Evolutionary conservation across 1,139 yeast genomes (phyloP).

Genomic region (Meyerozyma carpophila): DNA sequence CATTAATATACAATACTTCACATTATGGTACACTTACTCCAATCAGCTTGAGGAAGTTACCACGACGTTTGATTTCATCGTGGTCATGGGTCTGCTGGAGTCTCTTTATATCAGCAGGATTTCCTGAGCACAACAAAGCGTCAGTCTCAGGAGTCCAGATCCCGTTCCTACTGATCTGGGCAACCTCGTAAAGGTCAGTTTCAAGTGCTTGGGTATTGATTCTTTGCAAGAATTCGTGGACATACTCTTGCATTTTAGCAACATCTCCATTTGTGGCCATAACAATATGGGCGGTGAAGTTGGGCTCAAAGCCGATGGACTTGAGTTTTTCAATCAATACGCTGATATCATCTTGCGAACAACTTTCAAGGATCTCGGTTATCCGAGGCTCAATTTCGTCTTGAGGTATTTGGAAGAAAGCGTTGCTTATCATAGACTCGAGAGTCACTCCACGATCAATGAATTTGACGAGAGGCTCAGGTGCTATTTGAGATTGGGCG

Average conservation of each 20-base stretch:
- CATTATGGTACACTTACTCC: slow-evolving; percentile 1
- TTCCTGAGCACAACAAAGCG: not conserved
- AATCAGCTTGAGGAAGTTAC: slow-evolving; percentile 1
- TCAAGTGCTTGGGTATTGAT: not conserved
- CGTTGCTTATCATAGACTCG: not conserved
- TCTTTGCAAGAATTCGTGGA: not conserved
- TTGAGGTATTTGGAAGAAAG: not conserved
- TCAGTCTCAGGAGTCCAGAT: slow-evolving; percentile 1
- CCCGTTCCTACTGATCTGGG: not conserved
- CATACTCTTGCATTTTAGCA: slow-evolving; percentile 2
- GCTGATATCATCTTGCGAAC: not conserved
- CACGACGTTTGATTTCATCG: slow-evolving; percentile 1
- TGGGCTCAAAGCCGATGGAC: slow-evolving; percentile 18
- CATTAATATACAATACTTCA: slow-evolving; percentile 1
- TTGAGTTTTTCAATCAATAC: not conserved
- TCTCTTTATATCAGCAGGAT: not conserved
- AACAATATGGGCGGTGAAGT: slow-evolving; percentile 24
- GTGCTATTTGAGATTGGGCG: slow-evolving; percentile 4
- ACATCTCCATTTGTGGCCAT: slow-evolving; percentile 21
- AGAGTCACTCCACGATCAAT: slow-evolving; percentile 2
- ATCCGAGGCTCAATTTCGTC: not conserved
- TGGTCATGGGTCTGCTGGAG: slow-evolving; percentile 1
- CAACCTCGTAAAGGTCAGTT: not conserved
- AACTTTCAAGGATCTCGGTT: not conserved
- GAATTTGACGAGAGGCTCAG: not conserved